phyloP scores from a whole-genome alignment of 2,329 filamentous ascomycete genomes.

The Verruconis gallopava region DNA sequence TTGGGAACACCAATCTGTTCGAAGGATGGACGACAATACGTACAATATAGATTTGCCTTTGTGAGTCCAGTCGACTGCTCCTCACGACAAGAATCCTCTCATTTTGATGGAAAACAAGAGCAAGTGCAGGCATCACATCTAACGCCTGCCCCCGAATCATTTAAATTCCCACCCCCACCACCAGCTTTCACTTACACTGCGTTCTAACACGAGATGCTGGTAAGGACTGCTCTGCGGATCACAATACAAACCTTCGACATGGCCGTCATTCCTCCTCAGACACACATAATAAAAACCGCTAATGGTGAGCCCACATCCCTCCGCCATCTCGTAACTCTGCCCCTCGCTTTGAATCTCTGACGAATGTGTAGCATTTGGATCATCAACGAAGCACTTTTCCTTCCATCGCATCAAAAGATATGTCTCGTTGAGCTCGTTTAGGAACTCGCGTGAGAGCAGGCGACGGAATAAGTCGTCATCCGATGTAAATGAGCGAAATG shows the following conservation, averaged over 20 bases:
- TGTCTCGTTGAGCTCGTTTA: conserved; percentile 28
- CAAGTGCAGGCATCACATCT: too few species aligned
- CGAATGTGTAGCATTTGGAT: conserved; percentile 1
- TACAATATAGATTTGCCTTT: too few species aligned
- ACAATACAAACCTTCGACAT: conserved; percentile 39
- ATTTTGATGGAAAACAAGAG: too few species aligned
- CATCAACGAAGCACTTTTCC: conserved; percentile 34
- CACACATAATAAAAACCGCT: conserved; percentile 42
- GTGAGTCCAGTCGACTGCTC: too few species aligned
- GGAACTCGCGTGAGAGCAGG: conserved; percentile 26
- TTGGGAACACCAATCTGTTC: too few species aligned
- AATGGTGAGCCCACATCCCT: conserved; percentile 36
- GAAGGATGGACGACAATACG: too few species aligned
- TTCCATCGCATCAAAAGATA: conserved; percentile 47
- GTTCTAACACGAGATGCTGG: conserved; percentile 36
- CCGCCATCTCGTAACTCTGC: conserved; percentile 10
- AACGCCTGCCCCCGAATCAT: too few species aligned
- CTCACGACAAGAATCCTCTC: too few species aligned
- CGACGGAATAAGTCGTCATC: conserved; percentile 28
- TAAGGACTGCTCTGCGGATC: conserved; percentile 42
- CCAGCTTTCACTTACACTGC: conserved; percentile 11
- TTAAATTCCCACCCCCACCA: neutral
- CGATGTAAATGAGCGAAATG: conserved; percentile 27
- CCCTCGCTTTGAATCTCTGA: conserved; percentile 17
- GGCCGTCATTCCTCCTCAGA: conserved; percentile 32